These are phyloP conservation scores for Delphinella strobiligena DNA, from an alignment of 2,329 filamentous ascomycete species.

Conservation along the genomic window DNA sequence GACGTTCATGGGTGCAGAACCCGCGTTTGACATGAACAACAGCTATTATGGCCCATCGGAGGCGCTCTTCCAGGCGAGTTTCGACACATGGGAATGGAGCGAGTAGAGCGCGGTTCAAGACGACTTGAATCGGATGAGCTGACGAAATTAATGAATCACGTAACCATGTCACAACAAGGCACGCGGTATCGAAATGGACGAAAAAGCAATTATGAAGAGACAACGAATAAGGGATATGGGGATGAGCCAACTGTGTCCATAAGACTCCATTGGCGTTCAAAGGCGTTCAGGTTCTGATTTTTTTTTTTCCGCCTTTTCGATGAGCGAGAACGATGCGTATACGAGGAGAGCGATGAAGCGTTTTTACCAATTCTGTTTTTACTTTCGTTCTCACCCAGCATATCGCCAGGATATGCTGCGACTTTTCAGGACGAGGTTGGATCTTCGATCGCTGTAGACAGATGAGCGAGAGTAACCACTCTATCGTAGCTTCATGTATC, in stretches of 20 bases:
- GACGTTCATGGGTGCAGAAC: constrained; percentile 8
- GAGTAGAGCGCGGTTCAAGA: neutral
- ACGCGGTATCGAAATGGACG: no score
- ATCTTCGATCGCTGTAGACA: no score
- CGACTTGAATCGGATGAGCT: neutral
- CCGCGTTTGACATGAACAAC: constrained; percentile 7
- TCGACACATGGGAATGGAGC: neutral
- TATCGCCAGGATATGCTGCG: no score
- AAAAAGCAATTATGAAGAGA: neutral
- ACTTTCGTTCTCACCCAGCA: no score
- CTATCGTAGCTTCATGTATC: no score
- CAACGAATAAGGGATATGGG: neutral
- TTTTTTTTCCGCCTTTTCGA: no score
- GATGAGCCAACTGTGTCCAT: neutral
- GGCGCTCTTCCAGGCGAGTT: constrained; percentile 5
- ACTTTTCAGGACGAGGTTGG: no score
- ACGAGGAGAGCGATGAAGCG: neutral
- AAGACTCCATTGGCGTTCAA: neutral
- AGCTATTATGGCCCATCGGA: constrained; percentile 6
- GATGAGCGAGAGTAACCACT: no score
- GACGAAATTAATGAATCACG: neutral
- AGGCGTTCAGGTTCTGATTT: no score
- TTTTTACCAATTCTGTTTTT: no score
- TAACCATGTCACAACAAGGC: neutral
- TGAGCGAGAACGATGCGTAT: neutral